A percentile compares a stretch with the other conserved stretches of the same genome.
Conservation (phyloP, 2,329 filamentous ascomycete species). For the Pyricularia pennisetigena region DNA sequence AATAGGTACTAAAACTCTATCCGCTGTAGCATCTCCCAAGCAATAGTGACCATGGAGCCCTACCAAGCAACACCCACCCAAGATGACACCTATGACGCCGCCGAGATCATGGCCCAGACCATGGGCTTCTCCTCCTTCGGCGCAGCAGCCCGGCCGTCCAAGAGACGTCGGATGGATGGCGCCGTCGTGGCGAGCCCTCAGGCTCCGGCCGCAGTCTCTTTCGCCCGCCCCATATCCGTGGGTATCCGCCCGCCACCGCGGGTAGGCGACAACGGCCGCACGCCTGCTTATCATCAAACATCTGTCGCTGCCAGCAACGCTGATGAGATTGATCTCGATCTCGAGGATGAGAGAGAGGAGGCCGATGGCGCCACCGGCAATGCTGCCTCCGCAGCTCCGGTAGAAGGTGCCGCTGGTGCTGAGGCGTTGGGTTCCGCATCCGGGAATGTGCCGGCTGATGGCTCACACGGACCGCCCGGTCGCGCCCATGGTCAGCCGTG, state of each 20-base stretch:
- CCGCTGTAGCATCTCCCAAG: neutral
- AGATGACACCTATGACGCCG: slow-evolving; percentile 23
- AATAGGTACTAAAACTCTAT: neutral
- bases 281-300: neutral
- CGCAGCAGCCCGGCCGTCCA: slow-evolving; percentile 37
- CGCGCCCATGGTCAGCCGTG: slow-evolving; percentile 32
- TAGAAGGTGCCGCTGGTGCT: slow-evolving; percentile 10
- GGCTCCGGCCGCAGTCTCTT: slow-evolving; percentile 7
- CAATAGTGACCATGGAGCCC: neutral
- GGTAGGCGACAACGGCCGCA: slow-evolving; percentile 12
- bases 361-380: slow-evolving; percentile 5
- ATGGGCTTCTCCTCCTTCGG: slow-evolving; percentile 72
- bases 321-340: slow-evolving; percentile 35
- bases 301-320: slow-evolving; percentile 17
- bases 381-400: slow-evolving; percentile 12
- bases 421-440: neutral
- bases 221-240: slow-evolving; percentile 16
- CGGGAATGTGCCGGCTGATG: slow-evolving; percentile 6
- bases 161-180: slow-evolving; percentile 60
- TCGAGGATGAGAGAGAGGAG: slow-evolving; percentile 21
- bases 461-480: slow-evolving; percentile 20
- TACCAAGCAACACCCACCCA: neutral
- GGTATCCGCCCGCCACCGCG: slow-evolving; percentile 4
- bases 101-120: slow-evolving; percentile 50
- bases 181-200: slow-evolving; percentile 30